Evolutionary conservation across 345 rosid genomes (phyloP).

Genomic region (Bruguiera parviflora): DNA sequence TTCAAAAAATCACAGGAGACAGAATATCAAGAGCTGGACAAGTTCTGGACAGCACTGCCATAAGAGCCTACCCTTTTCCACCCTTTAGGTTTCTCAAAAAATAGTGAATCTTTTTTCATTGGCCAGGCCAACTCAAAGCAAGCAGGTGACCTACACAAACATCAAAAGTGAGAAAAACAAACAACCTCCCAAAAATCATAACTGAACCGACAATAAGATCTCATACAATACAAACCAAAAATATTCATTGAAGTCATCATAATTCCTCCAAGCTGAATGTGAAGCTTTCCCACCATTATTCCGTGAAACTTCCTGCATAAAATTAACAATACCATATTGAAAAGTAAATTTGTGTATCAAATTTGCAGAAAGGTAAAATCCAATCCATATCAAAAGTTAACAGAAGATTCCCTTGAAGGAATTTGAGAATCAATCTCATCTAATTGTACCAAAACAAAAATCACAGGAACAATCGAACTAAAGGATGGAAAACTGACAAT

Average conservation of each 20-base stretch:
- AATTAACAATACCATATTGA: slow-evolving; percentile 8
- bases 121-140: slow-evolving; percentile 95
- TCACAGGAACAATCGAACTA: too few relatives aligned
- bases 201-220: slow-evolving; percentile 14
- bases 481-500: too few relatives aligned
- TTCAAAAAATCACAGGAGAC: neutral
- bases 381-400: neutral
- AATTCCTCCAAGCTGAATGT: slow-evolving; percentile 97
- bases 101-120: slow-evolving; percentile 51
- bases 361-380: neutral
- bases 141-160: slow-evolving; percentile 68
- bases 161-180: slow-evolving; percentile 18
- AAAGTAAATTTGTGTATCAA: neutral
- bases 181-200: slow-evolving; percentile 5
- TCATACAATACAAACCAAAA: slow-evolving; percentile 62
- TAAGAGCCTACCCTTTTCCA: slow-evolving; percentile 68
- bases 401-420: neutral
- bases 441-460: neutral
- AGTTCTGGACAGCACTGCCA: neutral
- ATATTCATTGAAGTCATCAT: slow-evolving; percentile 97
- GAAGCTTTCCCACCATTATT: slow-evolving; percentile 91
- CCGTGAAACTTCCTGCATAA: slow-evolving; percentile 61
- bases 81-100: slow-evolving; percentile 50
- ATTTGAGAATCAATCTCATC: neutral
- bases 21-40: neutral